Base-by-base conservation (phyloP, 164 flowering plant species). In the Vitis cinerea region DNA sequence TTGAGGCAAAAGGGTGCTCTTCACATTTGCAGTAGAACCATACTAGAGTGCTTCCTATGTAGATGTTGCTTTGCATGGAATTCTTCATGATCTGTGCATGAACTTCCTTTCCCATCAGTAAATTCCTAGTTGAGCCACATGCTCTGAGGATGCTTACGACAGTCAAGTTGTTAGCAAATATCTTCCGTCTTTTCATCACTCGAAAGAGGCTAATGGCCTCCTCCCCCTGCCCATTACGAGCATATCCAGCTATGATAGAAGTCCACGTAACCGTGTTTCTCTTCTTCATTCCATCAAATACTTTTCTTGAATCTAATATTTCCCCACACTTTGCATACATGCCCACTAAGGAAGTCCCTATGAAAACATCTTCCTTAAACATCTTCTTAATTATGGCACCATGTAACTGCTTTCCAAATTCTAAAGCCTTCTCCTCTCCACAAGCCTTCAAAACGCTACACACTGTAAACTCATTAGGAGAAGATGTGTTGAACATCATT, bases 261-360 rank as follows among this genome's bases (percentile, higher is more conserved):
- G 92, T 94, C 98, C 98, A 94, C 8, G 97, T 86, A 59, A 86
- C 91, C 0, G 83, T 87, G 73, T 94, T 90, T 65, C 90, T 80
- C 71, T 72, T 82, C 63, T 64, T 75, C 97, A 94, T 92, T 50
- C 76, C 70, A 71, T 88, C 80, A 63, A 94, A 94, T 2, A 87
- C 82, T 64, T 50, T 75, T 65, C 82, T 78, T 13, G 97, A 82
- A 66, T 83, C 83, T 53, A 19, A 49, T 9, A 88, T 82, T 72
- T 84, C 79, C 64, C 89, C 87, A 79, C 97, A 90, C 74, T 83
- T 92, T 4, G 85, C 87, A 81, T 94, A 92, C 96, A 92, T 90
- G 58, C 80, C 83, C 50, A 94, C 82, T 13, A 92, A 62, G 7
- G 92, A 83, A 70, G 89, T 90, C 65, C 88, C 91, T 0, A 92